Conservation (phyloP, 768 basidiomycete species). For the Hydnomerulius pinastri region DNA sequence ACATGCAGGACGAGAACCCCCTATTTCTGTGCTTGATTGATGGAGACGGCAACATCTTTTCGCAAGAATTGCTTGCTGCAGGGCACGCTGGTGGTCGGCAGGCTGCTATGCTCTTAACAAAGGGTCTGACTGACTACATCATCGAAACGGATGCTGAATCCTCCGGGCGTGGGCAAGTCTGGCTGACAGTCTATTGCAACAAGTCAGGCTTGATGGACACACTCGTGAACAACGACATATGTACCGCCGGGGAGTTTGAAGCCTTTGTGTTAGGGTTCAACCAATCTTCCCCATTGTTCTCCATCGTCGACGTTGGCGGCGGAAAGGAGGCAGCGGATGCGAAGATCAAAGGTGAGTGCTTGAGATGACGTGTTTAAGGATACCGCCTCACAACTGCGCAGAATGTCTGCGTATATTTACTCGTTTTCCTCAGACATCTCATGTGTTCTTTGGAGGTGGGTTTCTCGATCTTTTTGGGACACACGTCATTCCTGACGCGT, state of each 20-base stretch:
- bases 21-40: slow-evolving; percentile 40
- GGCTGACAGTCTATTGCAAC: slow-evolving; percentile 41
- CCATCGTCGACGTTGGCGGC: slow-evolving; percentile 43
- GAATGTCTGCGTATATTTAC: slow-evolving; percentile 62
- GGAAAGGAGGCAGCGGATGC: slow-evolving; percentile 45
- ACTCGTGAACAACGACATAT: slow-evolving; percentile 28
- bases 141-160: slow-evolving; percentile 22
- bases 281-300: slow-evolving; percentile 42
- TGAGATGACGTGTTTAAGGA: not conserved
- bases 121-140: slow-evolving; percentile 37
- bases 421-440: slow-evolving; percentile 41
- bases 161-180: slow-evolving; percentile 33
- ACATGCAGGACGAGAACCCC: slow-evolving; percentile 40
- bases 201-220: slow-evolving; percentile 37
- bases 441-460: slow-evolving; percentile 42
- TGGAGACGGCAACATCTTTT: slow-evolving; percentile 44
- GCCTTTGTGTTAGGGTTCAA: slow-evolving; percentile 41
- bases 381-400: slow-evolving; percentile 6
- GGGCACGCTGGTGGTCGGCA: slow-evolving; percentile 38
- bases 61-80: slow-evolving; percentile 29
- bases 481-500: not conserved
- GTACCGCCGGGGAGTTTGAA: slow-evolving; percentile 37
- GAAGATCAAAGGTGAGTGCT: slow-evolving; percentile 39
- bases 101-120: slow-evolving; percentile 37
- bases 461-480: not conserved